Base-by-base conservation (phyloP, 805 yeast species). In the Sporopachydermia lactativora region DNA sequence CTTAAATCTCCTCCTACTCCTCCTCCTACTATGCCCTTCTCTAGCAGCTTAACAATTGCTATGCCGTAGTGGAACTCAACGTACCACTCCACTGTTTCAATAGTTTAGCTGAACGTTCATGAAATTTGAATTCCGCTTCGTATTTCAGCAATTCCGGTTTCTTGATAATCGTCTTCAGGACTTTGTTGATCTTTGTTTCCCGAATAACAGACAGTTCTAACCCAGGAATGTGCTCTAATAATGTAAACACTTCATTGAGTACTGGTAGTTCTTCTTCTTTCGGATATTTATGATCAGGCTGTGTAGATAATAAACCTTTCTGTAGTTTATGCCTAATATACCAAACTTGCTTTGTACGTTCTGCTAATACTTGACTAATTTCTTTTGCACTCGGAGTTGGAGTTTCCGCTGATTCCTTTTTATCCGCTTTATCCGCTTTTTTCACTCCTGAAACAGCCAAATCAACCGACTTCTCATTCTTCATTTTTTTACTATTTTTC, bases 151-250 rank as follows among this genome's bases (percentile, higher is more conserved):
- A 13, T 3, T 42, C 47, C 4, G 31, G 38, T 38, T 57, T 44
- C 37, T 52, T 55, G 14, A 50, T 39, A 35, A 57, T 55, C 3
- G 49, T 52, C 43, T 52, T 54, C 38, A 57, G 49, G 19, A 58
- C 61, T 46, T 57, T 53, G 47, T 55, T 55, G 42, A 57, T 53
- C 45, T 57, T 57, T 18, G 62, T 56, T 18, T 47, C 43, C 16
- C 55, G 51, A 28, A 57, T 57, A 35, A 57, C 52, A 2, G 55
- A 40, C 36, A 49, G 19, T 37, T 53, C 57, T 34, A 57, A 47
- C 13, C 52, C 56, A 28, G 49, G 47, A 40, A 53, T 47, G 17
- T 45, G 39, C 44, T 57, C 62, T 17, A 57, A 51, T 41, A 51
- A 47, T 15, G 43, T 41, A 8, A 57, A 42, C 19, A 47, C 41